These are phyloP conservation scores for Wickerhamomyces canadensis DNA, from an alignment of 805 yeast genomes.

Conservation along the genomic window DNA sequence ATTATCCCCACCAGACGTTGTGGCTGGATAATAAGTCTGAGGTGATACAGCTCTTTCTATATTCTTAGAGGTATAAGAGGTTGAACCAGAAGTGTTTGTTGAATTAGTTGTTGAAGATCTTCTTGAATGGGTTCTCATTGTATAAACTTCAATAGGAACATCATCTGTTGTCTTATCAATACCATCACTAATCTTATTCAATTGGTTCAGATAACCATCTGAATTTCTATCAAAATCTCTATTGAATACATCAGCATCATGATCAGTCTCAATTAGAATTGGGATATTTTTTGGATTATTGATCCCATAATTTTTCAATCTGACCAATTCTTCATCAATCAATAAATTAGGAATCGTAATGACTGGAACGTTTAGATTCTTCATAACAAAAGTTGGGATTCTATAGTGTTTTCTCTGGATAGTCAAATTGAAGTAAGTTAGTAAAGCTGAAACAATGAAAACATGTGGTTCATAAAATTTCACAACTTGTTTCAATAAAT, in stretches of 20 bases:
- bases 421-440: constrained; percentile 8
- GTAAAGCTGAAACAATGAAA: constrained; percentile 13
- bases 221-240: not conserved
- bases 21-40: constrained; percentile 1
- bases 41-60: not conserved
- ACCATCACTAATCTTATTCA: constrained; percentile 4
- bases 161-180: constrained; percentile 3
- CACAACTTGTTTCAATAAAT: constrained; percentile 13
- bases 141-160: constrained; percentile 1
- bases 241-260: not conserved
- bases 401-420: constrained; percentile 5
- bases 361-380: constrained; percentile 16
- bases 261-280: not conserved
- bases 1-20: too few relatives aligned
- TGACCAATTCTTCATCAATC: constrained; percentile 1
- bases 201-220: not conserved
- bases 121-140: not conserved
- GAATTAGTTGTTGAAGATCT: not conserved
- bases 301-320: not conserved
- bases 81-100: not conserved
- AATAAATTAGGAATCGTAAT: constrained; percentile 17
- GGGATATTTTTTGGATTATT: not conserved
- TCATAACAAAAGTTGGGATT: constrained; percentile 15
- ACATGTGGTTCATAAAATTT: constrained; percentile 18
- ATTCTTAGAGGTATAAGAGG: not conserved